Base-by-base conservation (phyloP, 345 rosid genomes). In the Eucalyptus tenuipes region DNA sequence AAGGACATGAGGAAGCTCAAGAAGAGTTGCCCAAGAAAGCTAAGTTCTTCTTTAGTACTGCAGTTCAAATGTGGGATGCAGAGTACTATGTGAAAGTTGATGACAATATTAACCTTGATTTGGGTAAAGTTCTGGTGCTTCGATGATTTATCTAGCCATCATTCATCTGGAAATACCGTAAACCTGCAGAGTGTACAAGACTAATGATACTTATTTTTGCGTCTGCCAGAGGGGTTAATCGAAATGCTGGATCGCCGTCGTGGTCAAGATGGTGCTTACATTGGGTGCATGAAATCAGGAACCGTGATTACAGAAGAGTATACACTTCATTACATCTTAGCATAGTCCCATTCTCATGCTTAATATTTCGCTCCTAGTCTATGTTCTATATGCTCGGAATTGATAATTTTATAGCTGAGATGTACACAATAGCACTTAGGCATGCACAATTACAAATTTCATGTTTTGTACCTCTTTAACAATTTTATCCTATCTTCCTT, bases 231-330 rank as follows among this genome's bases (percentile, higher is more conserved):
- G 92, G 97, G 94, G n/a, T 90, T 98, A 91, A 93, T 98, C 49
- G 94, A 93, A 85, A 92, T 97, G 87, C 96, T 98, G 80, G 93
- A 95, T 89, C 93, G 42, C 29, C 98, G 95, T 4, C 97, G 93
- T 89, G 95, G 92, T 88, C 97, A 96, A 92, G 96, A 94, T 91
- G 90, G 92, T 90, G 94, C 96, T 86, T 98, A 98, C 90, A 90
- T 97, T 86, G 99, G 99, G 87, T 97, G 99, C 92, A 98, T 96
- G 99, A 98, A 98, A 94, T 97, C 99, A 24, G 99, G 99, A 87
- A 97, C 93, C 29, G 99, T 98, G 85, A 91, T 97, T 82, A 48
- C 94, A 89, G 98, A 95, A 88, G 92, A 91, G 99, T 98, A 93
- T 57, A 45, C 61, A 85, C 55, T 85, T 85, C 6, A 64, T 85